phyloP scores from a whole-genome alignment of 495 filamentous ascomycete genomes.

The Neurospora discreta region DNA sequence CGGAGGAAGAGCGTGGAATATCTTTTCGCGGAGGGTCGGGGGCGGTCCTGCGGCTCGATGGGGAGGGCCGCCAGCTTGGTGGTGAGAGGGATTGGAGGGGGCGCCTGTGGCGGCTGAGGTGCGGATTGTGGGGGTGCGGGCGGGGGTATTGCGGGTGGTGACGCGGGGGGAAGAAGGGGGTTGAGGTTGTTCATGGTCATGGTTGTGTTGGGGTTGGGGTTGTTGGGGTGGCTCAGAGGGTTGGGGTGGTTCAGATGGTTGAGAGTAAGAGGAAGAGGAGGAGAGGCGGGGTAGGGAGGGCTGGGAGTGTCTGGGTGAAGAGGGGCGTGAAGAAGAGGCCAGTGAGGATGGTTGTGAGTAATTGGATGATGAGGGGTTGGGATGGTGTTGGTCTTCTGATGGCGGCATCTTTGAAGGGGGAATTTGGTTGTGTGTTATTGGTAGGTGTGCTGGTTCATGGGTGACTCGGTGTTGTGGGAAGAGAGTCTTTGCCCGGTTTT shows the following conservation, averaged over 20 bases:
- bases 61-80: not conserved
- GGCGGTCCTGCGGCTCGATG: constrained; percentile 3
- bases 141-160: not conserved
- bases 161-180: not conserved
- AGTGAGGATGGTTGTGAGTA: not conserved
- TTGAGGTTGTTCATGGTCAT: not conserved
- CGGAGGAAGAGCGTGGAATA: constrained; percentile 45
- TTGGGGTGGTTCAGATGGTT: not conserved
- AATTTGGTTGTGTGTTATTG: not conserved
- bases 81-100: not conserved
- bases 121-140: not conserved
- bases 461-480: not conserved
- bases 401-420: not conserved
- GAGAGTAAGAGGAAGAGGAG: not conserved
- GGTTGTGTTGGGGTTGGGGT: too few species aligned
- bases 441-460: not conserved
- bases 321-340: not conserved
- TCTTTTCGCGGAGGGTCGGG: constrained; percentile 19
- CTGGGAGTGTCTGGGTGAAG: not conserved
- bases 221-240: not conserved
- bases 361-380: not conserved
- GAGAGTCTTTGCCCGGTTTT: too few species aligned
- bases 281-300: not conserved
- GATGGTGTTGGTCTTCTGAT: not conserved
- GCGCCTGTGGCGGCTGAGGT: not conserved